Base-by-base conservation (phyloP, 306 rosid genomes). In the Arachis stenosperma region DNA sequence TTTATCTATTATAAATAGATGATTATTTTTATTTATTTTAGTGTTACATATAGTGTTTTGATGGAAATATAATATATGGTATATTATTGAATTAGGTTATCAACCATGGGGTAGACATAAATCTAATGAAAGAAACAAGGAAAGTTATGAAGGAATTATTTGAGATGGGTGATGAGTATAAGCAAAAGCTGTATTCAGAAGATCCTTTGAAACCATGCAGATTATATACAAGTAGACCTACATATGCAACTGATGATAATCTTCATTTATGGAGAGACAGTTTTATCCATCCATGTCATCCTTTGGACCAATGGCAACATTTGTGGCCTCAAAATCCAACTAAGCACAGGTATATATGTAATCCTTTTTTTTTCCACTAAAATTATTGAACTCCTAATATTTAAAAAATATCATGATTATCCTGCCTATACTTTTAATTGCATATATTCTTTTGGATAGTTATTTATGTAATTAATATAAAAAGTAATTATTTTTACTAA, bases 281-380 rank as follows among this genome's bases (percentile, higher is more conserved):
- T 75, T 43, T 76, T n/a, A 51, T 48, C 22, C 81, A 81, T 67
- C 78, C 67, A 2, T 71, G 75, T 76, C 48, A 66, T 52, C 85
- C 81, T 58, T 42, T 71, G 50, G 78, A 81, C 40, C 43, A 75
- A 44, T 81, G 79, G 73, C 61, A 75, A 9, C 81, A 81, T 5
- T 14, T 71, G 0, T 76, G 81, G 81, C 81, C 84, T 14, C 6
- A 81, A 81, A 56, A 71, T 41, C 84, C 84, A 59, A 47, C 75
- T 4, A 52, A 1, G 30, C 76, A 76, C 59, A 55, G 65, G 79
- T 63, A 76, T 33, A 33, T 33, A 33, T 33, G 4, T 33, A 33
- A 33, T 22, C 22, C 1, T 22, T 22, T 22, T 22, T 22, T 22
- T 22, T 22, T 0, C 27, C 27, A 22, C 27, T 22, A 22, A 22